Conservation (phyloP, 1,284 basidiomycete species). For the Puccinia coronata region DNA sequence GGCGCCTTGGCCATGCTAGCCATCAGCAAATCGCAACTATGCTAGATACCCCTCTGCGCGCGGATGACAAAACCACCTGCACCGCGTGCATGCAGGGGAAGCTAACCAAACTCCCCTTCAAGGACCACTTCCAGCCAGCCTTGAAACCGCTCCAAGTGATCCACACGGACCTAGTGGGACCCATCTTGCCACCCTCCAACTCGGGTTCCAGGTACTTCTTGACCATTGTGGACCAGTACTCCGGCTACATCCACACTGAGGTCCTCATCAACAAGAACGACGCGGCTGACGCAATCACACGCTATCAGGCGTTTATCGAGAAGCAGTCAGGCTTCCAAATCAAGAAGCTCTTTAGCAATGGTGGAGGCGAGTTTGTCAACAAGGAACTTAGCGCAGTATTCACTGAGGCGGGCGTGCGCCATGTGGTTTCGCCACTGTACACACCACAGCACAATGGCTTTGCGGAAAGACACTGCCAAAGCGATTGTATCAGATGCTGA, state of each 20-base stretch:
- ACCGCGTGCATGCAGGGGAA: background rate
- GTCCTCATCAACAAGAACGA: background rate
- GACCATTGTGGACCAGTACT: background rate
- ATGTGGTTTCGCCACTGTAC: conserved; percentile 2
- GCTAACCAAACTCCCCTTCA: background rate
- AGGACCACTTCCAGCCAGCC: background rate
- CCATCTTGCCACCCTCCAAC: background rate
- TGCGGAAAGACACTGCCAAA: no score
- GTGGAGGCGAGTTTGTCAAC: background rate
- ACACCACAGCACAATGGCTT: conserved; percentile 15
- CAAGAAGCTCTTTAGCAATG: background rate
- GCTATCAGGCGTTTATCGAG: background rate
- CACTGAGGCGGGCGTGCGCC: background rate
- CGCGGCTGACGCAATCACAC: background rate
- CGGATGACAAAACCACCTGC: background rate
- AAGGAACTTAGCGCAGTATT: background rate
- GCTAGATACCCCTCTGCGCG: no score
- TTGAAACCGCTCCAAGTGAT: background rate
- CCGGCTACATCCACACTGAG: background rate
- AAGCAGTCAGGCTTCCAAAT: background rate
- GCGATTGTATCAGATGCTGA: no score
- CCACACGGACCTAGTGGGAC: background rate
- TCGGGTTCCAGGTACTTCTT: background rate
- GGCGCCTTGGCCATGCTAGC: background rate
- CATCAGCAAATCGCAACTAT: background rate